Conservation (phyloP, 129 eudicot genomes). For the Centrapalus pauciflorus region DNA sequence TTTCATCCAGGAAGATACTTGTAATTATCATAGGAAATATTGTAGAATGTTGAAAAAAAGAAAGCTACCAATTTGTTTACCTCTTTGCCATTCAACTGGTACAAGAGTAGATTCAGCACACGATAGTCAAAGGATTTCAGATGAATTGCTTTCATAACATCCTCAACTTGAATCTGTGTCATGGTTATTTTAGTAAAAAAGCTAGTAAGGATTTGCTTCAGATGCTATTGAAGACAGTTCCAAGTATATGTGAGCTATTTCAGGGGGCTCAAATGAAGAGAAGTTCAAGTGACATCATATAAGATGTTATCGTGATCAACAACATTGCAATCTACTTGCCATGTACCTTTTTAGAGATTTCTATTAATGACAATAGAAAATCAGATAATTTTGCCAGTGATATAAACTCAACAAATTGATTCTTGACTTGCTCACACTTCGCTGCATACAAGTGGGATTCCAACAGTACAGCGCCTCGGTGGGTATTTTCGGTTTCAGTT, state of each 20-base stretch:
- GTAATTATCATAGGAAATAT: neutral
- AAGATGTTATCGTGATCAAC: neutral
- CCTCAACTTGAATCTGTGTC: slow-evolving; percentile 60
- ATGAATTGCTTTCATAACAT: slow-evolving; percentile 72
- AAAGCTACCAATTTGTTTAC: slow-evolving; percentile 30
- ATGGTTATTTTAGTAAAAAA: neutral
- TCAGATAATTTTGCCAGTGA: neutral
- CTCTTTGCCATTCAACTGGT: slow-evolving; percentile 76
- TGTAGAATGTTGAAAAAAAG: neutral
- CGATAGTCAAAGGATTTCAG: slow-evolving; percentile 91
- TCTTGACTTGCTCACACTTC: neutral
- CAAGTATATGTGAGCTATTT: neutral
- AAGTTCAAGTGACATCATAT: neutral
- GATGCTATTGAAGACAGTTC: neutral
- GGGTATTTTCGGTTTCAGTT: too few relatives aligned
- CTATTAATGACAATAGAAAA: neutral
- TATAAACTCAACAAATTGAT: neutral
- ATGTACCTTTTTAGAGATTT: neutral
- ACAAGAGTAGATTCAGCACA: slow-evolving; percentile 78
- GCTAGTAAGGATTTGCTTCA: neutral
- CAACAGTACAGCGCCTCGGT: too few relatives aligned
- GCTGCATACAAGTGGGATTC: too few relatives aligned
- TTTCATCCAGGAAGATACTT: neutral
- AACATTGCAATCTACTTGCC: neutral
- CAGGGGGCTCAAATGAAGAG: neutral